Evolutionary conservation across 2,329 filamentous ascomycete genomes (phyloP), one percentile per base, ranked within the genome.

Genomic region (Fusarium equiseti): DNA sequence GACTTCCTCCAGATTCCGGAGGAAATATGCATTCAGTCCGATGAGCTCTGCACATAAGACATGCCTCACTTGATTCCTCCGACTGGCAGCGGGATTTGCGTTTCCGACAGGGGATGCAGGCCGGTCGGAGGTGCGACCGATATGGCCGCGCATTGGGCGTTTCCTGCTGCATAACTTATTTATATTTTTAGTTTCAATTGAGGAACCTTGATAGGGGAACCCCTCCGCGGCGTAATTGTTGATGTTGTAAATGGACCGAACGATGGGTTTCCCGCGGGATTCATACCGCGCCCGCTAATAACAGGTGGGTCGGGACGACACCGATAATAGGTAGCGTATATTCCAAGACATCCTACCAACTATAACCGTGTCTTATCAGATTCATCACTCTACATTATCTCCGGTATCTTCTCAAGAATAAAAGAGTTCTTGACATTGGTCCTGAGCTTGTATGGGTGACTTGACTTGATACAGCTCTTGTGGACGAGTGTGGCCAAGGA

Each of bases 21-120:
- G 86, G 86, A 58, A 87, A 89, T 51, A 84, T 81, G 62, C 88
- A 90, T 26, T 87, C 84, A 8, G 87, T 88, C 11, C 84, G 83
- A 71, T 89, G 87, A 22, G 87, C 84, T 42, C 84, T 84, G 76
- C 88, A 90, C 74, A 89, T 83, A 11, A 89, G 77, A 71, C 88
- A 90, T 10, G 82, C 82, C 54, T 84, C 79, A 29, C n/a, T 29
- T 35, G 83, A 82, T 16, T 85, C 78, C 71, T 89, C 87, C 29
- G 88, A 84, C 20, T 87, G 88, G 75, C 89, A 90, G 69, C 89
- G 83, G 4, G 87, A 88, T 76, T 90, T 90, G 64, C 89, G 84
- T 64, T 85, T 85, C 56, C 89, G 83, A 73, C 89, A 91, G 16
- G 87, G 80, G 55, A 87, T 79, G 78, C 89, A 90, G 11, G 88